Evolutionary conservation across 768 basidiomycete species (phyloP).

Genomic region (Pleurotus tuber-regium): DNA sequence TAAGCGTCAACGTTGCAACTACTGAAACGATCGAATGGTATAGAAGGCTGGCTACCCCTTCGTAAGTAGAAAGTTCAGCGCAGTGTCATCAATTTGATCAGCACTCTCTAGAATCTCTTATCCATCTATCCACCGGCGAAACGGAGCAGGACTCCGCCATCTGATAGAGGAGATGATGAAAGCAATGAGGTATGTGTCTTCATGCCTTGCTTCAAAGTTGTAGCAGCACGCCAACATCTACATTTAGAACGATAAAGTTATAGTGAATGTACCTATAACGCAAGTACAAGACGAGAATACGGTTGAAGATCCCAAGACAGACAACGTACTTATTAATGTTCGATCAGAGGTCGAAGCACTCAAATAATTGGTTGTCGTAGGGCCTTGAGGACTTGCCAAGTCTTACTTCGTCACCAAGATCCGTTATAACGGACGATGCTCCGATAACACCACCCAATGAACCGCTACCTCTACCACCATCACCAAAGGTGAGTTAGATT

Average conservation of each 20-base stretch:
- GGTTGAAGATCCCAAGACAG: too few relatives aligned
- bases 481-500: conserved; percentile 4
- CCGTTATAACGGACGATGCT: not conserved
- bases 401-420: not conserved
- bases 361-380: not conserved
- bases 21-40: not conserved
- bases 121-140: conserved; percentile 42
- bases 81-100: too few relatives aligned
- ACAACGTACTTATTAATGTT: too few relatives aligned
- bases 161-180: conserved; percentile 25
- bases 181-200: conserved; percentile 23
- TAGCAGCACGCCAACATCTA: not conserved
- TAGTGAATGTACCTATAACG: too few relatives aligned
- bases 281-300: too few relatives aligned
- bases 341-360: too few relatives aligned
- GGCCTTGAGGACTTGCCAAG: not conserved
- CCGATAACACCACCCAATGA: not conserved
- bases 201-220: not conserved
- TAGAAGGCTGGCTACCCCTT: conserved; percentile 43
- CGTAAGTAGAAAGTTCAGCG: too few relatives aligned
- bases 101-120: conserved; percentile 36
- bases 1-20: conserved; percentile 1
- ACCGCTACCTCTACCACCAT: not conserved
- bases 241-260: too few relatives aligned
- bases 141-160: conserved; percentile 42